Evolutionary conservation across 371 early-diverging fungal genomes (phyloP).

Genomic region (Umbelopsis sp.): DNA sequence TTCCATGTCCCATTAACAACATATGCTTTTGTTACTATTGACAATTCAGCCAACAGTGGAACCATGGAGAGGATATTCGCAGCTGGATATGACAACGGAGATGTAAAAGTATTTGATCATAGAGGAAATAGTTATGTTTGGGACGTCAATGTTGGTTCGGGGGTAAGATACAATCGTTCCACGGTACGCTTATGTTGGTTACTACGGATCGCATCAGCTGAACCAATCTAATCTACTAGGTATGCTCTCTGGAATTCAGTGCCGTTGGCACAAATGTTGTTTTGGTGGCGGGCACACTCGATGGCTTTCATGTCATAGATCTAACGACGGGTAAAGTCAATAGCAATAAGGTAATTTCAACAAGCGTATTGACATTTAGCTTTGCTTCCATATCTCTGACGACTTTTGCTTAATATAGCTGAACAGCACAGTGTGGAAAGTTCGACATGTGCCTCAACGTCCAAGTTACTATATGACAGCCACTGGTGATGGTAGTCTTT

Average conservation of each 20-base stretch:
- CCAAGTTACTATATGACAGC: constrained; percentile 66
- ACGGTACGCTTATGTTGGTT: neutral
- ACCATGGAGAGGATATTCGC: constrained; percentile 52
- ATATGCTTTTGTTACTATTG: neutral
- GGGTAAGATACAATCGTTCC: constrained; percentile 44
- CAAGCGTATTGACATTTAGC: constrained; percentile 14
- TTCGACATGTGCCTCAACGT: constrained; percentile 71
- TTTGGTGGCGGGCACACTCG: constrained; percentile 55
- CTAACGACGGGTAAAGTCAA: constrained; percentile 20
- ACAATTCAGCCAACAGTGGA: constrained; percentile 43
- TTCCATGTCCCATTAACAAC: neutral
- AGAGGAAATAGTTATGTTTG: constrained; percentile 62
- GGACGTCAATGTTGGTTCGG: constrained; percentile 76
- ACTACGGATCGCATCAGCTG: neutral
- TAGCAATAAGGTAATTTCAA: constrained; percentile 33
- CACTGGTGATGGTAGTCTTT: constrained; percentile 67
- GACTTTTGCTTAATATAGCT: constrained; percentile 33
- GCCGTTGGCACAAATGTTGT: constrained; percentile 50
- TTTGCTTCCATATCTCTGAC: neutral
- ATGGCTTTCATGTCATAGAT: constrained; percentile 50
- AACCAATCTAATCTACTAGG: constrained; percentile 27
- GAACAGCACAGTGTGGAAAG: constrained; percentile 77
- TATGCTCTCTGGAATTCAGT: constrained; percentile 65
- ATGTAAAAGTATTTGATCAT: constrained; percentile 75
- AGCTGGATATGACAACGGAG: constrained; percentile 85